phyloP scores from a whole-genome alignment of 129 eudicot species.

The Saposhnikovia divaricata region DNA sequence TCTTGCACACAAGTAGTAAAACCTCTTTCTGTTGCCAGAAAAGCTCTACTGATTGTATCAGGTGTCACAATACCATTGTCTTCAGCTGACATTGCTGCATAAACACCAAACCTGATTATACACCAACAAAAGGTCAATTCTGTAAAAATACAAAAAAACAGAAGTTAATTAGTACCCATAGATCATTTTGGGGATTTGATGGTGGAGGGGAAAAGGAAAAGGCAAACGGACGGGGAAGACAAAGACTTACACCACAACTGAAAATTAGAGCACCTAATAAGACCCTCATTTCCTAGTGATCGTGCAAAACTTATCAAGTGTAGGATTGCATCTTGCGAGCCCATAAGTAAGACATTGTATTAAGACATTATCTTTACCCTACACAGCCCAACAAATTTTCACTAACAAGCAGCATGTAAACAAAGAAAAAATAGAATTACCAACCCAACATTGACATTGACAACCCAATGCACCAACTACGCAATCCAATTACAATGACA shows the following conservation, averaged over 20 bases:
- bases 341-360: neutral
- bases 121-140: slow-evolving; percentile 16
- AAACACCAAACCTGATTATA: slow-evolving; percentile 37
- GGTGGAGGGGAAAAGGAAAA: neutral
- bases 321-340: neutral
- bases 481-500: neutral
- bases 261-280: neutral
- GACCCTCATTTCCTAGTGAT: neutral
- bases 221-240: neutral
- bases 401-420: neutral
- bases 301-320: too few relatives aligned
- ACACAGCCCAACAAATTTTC: neutral
- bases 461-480: neutral
- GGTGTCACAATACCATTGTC: slow-evolving; percentile 46
- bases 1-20: slow-evolving; percentile 43
- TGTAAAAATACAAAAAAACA: neutral
- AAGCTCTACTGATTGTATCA: slow-evolving; percentile 47
- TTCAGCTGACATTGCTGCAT: slow-evolving; percentile 49
- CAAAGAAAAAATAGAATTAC: neutral
- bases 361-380: neutral
- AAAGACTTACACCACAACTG: neutral
- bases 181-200: neutral
- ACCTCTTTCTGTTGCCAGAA: slow-evolving; percentile 49
- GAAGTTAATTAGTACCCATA: neutral
- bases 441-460: neutral